Base-by-base conservation (phyloP, 345 rosid species). In the Lagerstroemia speciosa region DNA sequence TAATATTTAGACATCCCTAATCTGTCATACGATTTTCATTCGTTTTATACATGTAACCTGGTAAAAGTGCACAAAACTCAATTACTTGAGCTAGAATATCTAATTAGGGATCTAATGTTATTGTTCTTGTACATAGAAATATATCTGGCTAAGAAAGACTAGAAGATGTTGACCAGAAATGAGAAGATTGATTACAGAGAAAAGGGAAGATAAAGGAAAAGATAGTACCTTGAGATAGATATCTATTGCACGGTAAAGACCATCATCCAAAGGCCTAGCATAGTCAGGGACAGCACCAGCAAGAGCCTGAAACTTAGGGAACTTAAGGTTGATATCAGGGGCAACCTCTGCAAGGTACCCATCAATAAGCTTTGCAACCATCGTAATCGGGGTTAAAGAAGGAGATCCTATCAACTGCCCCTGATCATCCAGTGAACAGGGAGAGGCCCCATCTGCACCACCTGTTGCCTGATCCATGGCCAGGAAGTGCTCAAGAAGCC, bases 311-410 rank as follows among this genome's bases (percentile, higher is more conserved):
- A 93, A 93, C 77, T 91, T 90, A 38, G 91, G 91, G 79, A 87
- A 91, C 84, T 93, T 93, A 76, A 93, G 83, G 80, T 93, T 93
- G 53, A 87, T 82, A 71, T 93, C 98, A 58, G 98, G 92, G 43
- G 96, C 97, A 77, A 93, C 96, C 89, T 93, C 97, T 11, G 97
- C 96, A 7, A 93, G 90, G 71, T 90, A 93, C 32, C 97, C 98
- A 60, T 93, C 97, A n/a, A 93, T 87, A 80, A 93, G 84, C 85
- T 93, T 93, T 27, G 98, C 89, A 10, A 89, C 98, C 58, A 70
- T 82, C 20, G 96, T 80, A 79, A 93, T 81, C 45, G 98, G 98
- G 60, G 93, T 87, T 70, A 87, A 67, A 19, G 87, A 87, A 38
- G 97, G 97, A 7, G 98, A 90, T 19, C 93, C 91, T 36, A 88